These are phyloP conservation scores for Glycine soja DNA, from an alignment of 306 rosid genomes.

Conservation along the genomic window DNA sequence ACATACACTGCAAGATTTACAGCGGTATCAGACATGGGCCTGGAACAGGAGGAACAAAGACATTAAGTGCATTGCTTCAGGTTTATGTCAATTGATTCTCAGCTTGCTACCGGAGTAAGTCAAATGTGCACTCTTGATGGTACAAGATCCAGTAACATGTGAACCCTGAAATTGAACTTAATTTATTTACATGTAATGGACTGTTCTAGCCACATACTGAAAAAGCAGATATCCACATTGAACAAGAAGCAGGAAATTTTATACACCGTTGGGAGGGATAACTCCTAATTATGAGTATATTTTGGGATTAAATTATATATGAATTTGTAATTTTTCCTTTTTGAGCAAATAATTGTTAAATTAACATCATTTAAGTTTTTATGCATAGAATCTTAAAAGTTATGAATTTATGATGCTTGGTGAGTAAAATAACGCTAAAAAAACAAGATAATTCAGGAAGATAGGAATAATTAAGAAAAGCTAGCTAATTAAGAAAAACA, in stretches of 20 bases:
- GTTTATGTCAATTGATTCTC: slow-evolving; percentile 43
- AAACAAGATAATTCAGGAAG: no score
- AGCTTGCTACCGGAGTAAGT: slow-evolving; percentile 44
- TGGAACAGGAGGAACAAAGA: slow-evolving; percentile 48
- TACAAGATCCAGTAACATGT: slow-evolving; percentile 55
- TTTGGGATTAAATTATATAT: no score
- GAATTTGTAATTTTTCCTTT: no score
- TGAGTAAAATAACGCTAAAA: no score
- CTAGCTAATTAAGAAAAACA: no score
- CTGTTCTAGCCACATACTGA: slow-evolving; percentile 32
- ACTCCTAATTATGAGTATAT: no score
- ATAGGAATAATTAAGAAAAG: no score
- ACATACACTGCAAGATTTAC: slow-evolving; percentile 70
- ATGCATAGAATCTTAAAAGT: no score
- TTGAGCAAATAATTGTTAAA: no score
- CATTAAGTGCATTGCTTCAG: slow-evolving; percentile 30
- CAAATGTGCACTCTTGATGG: slow-evolving; percentile 49
- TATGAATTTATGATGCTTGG: no score
- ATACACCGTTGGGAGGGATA: not conserved
- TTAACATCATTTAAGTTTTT: no score
- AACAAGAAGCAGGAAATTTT: slow-evolving; percentile 26
- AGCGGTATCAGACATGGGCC: slow-evolving; percentile 69
- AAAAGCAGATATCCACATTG: slow-evolving; percentile 35
- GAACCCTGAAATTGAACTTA: slow-evolving; percentile 56
- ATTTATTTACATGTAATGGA: no score